These are phyloP conservation scores for Laburnicola sp. DNA, from an alignment of 2,329 filamentous ascomycete genomes.

Conservation along the genomic window DNA sequence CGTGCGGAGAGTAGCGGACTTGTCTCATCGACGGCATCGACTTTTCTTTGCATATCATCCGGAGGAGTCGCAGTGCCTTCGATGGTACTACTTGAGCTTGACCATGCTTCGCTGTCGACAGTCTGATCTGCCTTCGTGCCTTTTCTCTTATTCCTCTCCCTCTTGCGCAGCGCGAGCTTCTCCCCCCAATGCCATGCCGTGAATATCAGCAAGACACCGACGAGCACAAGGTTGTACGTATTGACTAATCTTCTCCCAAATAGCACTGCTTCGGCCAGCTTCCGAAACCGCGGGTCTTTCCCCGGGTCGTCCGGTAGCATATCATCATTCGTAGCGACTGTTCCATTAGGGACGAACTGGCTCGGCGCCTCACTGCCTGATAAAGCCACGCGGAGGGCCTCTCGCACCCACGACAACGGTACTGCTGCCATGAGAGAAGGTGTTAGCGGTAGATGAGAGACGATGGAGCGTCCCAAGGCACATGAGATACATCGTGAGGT, in stretches of 20 bases:
- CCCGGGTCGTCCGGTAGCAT: slow-evolving; percentile 37
- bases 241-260: slow-evolving; percentile 45
- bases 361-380: too few species aligned
- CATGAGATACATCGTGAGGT: neutral
- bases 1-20: slow-evolving; percentile 37
- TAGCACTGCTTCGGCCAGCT: slow-evolving; percentile 43
- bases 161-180: slow-evolving; percentile 26
- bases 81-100: slow-evolving; percentile 47
- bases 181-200: slow-evolving; percentile 44
- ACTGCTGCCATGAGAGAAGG: neutral
- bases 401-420: neutral
- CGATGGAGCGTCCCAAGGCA: neutral
- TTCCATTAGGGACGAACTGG: too few species aligned
- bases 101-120: slow-evolving; percentile 30
- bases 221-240: slow-evolving; percentile 47
- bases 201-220: slow-evolving; percentile 43
- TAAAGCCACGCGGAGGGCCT: neutral
- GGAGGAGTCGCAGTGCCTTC: slow-evolving; percentile 42
- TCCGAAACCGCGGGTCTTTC: slow-evolving; percentile 41
- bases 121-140: slow-evolving; percentile 6
- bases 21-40: slow-evolving; percentile 30
- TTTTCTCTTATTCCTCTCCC: slow-evolving; percentile 12
- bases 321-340: slow-evolving; percentile 13
- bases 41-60: slow-evolving; percentile 21
- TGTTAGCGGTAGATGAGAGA: neutral